phyloP scores from a whole-genome alignment of 495 filamentous ascomycete genomes.

The Daldinia vernicosa region DNA sequence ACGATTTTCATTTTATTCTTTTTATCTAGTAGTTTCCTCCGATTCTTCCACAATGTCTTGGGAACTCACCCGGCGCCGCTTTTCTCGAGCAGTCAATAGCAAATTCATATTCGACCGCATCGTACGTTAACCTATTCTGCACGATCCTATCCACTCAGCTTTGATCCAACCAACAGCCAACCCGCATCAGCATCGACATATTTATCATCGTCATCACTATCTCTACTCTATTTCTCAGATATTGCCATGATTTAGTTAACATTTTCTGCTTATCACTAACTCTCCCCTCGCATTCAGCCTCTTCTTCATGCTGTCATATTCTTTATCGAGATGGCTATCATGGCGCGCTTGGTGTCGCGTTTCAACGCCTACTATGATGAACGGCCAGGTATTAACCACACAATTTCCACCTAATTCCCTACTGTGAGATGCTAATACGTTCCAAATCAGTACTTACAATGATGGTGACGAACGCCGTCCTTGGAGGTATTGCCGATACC shows the following conservation, averaged over 20 bases:
- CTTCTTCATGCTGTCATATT: conserved; percentile 86
- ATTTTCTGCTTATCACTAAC: conserved; percentile 33
- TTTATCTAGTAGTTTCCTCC: conserved; percentile 12
- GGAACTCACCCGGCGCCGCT: conserved; percentile 67
- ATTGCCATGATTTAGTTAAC: not conserved
- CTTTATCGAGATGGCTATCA: conserved; percentile 84
- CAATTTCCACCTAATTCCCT: conserved; percentile 8
- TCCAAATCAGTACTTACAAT: conserved; percentile 80
- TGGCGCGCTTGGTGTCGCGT: conserved; percentile 80
- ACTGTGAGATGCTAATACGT: conserved; percentile 12
- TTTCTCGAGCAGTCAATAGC: conserved; percentile 74
- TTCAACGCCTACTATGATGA: conserved; percentile 94
- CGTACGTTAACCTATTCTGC: conserved; percentile 62
- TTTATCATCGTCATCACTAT: conserved; percentile 16
- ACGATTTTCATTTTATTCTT: conserved; percentile 23
- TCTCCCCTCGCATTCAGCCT: conserved; percentile 65
- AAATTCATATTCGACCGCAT: conserved; percentile 83
- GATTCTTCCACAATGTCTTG: conserved; percentile 55
- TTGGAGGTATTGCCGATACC: conserved; percentile 94
- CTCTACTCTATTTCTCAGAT: conserved; percentile 27
- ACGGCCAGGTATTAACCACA: conserved; percentile 71
- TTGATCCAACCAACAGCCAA: not conserved
- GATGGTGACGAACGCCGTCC: conserved; percentile 96
- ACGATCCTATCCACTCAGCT: conserved; percentile 3
- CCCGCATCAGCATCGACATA: conserved; percentile 30